phyloP scores from a whole-genome alignment of 2,329 filamentous ascomycete genomes.

The Fusarium sp. region DNA sequence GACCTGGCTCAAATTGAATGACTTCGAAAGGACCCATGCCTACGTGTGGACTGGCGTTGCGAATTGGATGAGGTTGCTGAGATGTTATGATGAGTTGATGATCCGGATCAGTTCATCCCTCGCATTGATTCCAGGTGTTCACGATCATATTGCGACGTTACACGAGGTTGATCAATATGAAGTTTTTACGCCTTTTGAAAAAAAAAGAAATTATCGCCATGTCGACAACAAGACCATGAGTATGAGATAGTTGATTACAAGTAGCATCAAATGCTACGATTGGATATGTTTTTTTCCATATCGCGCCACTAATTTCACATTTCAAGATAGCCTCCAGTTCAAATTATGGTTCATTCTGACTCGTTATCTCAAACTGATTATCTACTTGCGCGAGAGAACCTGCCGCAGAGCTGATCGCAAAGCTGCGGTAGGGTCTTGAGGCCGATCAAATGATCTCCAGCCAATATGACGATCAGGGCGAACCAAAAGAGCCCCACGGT shows the following conservation, averaged over 20 bases:
- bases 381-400: neutral
- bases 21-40: neutral
- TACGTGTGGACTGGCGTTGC: neutral
- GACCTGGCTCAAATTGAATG: neutral
- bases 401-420: conserved; percentile 5
- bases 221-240: neutral
- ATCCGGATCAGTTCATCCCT: neutral
- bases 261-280: neutral
- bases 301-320: neutral
- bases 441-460: conserved; percentile 55
- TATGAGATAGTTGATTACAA: neutral
- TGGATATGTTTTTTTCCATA: neutral
- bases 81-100: neutral
- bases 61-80: neutral
- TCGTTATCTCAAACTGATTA: neutral
- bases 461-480: conserved; percentile 69
- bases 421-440: neutral
- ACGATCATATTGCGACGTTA: neutral
- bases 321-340: neutral
- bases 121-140: neutral
- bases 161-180: neutral
- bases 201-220: neutral
- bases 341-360: too few species aligned
- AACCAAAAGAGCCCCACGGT: conserved; percentile 68
- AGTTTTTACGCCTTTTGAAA: neutral